Base-by-base conservation (phyloP, 352 stramenopile species). In the Pythium folliculosum region DNA sequence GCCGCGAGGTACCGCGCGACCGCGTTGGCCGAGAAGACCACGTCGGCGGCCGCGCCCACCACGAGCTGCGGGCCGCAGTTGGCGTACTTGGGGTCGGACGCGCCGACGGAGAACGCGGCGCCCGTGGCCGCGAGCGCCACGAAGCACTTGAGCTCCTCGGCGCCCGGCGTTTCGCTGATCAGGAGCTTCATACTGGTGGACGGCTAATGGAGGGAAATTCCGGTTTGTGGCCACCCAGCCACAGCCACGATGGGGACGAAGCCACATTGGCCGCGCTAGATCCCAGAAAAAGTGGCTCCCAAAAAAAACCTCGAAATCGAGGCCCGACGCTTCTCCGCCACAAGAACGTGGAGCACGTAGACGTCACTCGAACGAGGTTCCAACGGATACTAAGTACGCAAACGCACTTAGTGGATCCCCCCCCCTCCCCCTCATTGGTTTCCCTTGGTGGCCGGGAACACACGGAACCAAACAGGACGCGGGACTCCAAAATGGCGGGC, bases 101-200 rank as follows among this genome's bases (percentile, higher is more conserved):
- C n/a, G 22, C 74, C 83, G 17, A 91, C 76, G 12, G 77, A 61
- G 69, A 86, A 93, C 17, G 63, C 51, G 17, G 77, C 71, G 54
- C 65, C 65, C 3, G 81, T 89, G 51, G 78, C 57, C 8, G 80
- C 78, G 50, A 93, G 64, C 45, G 80, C 72, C 60, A 91, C 65
- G 71, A 93, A 89, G 70, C 87, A 95, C 73, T 95, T 95, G 77
- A 92, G 82, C 75, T 92, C 87, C 65, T 91, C 84, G 62, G 78
- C 63, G 67, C 81, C 75, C 14, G 77, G 77, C 62, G 76, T 74
- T 57, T 86, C 78, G 73, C 75, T 79, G 69, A 90, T 82, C 67
- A 88, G 68, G 55, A 92, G 82, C 82, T 89, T 77, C 79, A 87
- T 91, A 14, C 2, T 65, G 43, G n/a, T 37, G 0, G 19, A 37